A percentile compares a stretch with the other conserved stretches of the same genome.
Evolutionary conservation across 2,329 filamentous ascomycete genomes (phyloP).

Genomic region (Pseudopithomyces chartarum): DNA sequence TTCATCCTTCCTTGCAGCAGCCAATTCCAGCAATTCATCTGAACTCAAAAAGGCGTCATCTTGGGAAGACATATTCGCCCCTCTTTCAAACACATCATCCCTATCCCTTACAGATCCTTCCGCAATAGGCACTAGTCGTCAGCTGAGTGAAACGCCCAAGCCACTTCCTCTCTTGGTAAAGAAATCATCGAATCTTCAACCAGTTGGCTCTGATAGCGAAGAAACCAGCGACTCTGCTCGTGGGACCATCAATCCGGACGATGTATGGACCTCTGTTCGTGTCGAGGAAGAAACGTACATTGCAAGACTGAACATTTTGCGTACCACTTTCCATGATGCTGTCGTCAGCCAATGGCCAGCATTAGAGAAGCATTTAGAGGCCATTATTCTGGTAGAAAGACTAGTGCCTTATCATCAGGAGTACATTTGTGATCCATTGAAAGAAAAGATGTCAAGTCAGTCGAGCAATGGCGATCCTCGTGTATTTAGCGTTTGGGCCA

Average conservation of each 20-base stretch:
- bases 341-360: conserved; percentile 33
- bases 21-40: background rate
- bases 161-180: conserved; percentile 19
- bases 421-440: conserved; percentile 26
- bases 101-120: conserved; percentile 11
- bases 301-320: conserved; percentile 29
- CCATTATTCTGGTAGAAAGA: conserved; percentile 23
- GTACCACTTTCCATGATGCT: conserved; percentile 32
- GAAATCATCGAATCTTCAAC: conserved; percentile 16
- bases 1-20: background rate
- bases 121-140: background rate
- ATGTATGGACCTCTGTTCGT: conserved; percentile 28
- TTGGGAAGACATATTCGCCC: conserved; percentile 1
- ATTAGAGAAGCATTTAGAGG: conserved; percentile 29
- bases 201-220: background rate
- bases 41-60: conserved; percentile 4
- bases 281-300: conserved; percentile 30
- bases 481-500: conserved; percentile 30
- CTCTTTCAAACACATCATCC: conserved; percentile 22
- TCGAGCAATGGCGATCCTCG: conserved; percentile 20
- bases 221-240: background rate
- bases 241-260: conserved; percentile 23
- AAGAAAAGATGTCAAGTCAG: conserved; percentile 17
- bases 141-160: conserved; percentile 6
- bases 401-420: conserved; percentile 24